Base-by-base conservation (phyloP, 768 basidiomycete species). In the Cubamyces lactineus region DNA sequence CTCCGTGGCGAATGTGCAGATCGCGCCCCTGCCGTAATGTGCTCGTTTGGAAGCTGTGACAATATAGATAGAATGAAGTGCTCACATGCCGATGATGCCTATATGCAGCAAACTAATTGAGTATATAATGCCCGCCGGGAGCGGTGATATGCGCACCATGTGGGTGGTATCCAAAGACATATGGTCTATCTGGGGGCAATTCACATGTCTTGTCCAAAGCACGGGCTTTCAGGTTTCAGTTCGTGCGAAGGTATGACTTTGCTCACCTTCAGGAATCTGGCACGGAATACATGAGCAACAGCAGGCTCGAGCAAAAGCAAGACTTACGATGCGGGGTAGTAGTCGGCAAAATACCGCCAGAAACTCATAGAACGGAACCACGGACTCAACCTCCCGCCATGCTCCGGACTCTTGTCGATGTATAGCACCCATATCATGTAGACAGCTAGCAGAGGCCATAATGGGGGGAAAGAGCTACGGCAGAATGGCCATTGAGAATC, bases 31-130 rank as follows among this genome's bases (percentile, higher is more conserved):
- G 43, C 15, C 42, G 48, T 15, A 7, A 15, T 17, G 8, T 12
- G 61, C 38, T n/a, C 38, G 48, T 41, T 41, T 41, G 42, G 23
- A 9, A 46, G 61, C 9, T 4, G 3, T 28, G 48, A 43, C 8
- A 7, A 38, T 12, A 28, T 13, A 43, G 28, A 13, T 0, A 49
- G 46, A 39, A 8, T 50, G 17, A n/a, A 15, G 53, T 11, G 76
- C 90, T 70, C 79, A 96, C 95, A 97, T 98, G 69, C 96, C 96
- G 73, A 99, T 98, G 66, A 99, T 98, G 42, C 95, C 93, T 95
- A 66, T 26, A 26, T 12, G 8, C 42, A 50, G 23, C 34, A 38
- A 13, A 53, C 43, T 23, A 13, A 13, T 3, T 23, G 39, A 53
- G 55, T 11, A 61, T 42, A 41, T 13, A 24, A 15, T 3, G 45